These are phyloP conservation scores for Dysphania ambrosioides DNA, from an alignment of 148 eudicot species.

Conservation along the genomic window DNA sequence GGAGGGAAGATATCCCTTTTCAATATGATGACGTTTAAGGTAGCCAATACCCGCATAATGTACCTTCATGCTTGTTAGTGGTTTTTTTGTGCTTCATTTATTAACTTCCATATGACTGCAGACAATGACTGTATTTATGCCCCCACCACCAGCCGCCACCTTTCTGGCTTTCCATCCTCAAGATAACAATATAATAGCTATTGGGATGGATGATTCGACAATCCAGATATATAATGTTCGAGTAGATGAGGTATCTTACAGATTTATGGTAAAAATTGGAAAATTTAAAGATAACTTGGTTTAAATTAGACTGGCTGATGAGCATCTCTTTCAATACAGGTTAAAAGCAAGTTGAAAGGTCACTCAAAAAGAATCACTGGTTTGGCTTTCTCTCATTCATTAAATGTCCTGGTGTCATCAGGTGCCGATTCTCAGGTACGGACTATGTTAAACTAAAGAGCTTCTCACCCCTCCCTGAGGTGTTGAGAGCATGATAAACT, in stretches of 20 bases:
- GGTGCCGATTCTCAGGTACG: constrained; percentile 98
- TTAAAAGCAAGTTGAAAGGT: constrained; percentile 83
- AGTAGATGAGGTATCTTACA: constrained; percentile 65
- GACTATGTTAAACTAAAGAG: not conserved
- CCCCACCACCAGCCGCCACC: constrained; percentile 92
- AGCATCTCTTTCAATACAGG: constrained; percentile 36
- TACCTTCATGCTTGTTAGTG: not conserved
- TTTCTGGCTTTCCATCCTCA: constrained; percentile 92
- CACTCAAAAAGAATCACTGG: constrained; percentile 87
- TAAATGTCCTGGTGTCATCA: constrained; percentile 78
- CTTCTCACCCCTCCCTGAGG: not conserved
- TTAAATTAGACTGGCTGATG: not conserved
- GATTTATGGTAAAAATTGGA: not conserved
- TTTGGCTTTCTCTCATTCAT: constrained; percentile 73
- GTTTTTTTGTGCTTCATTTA: not conserved
- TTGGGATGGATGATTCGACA: constrained; percentile 92
- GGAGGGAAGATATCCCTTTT: constrained; percentile 82
- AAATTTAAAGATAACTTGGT: constrained; percentile 1
- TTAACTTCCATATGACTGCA: constrained; percentile 36
- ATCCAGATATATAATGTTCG: constrained; percentile 93
- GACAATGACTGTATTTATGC: constrained; percentile 91
- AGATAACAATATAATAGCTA: constrained; percentile 91
- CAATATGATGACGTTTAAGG: constrained; percentile 93
- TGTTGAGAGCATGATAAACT: not conserved
- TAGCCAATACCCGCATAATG: constrained; percentile 15